Base-by-base conservation (phyloP, 805 yeast genomes). In the Priceomyces fermenticarens region DNA sequence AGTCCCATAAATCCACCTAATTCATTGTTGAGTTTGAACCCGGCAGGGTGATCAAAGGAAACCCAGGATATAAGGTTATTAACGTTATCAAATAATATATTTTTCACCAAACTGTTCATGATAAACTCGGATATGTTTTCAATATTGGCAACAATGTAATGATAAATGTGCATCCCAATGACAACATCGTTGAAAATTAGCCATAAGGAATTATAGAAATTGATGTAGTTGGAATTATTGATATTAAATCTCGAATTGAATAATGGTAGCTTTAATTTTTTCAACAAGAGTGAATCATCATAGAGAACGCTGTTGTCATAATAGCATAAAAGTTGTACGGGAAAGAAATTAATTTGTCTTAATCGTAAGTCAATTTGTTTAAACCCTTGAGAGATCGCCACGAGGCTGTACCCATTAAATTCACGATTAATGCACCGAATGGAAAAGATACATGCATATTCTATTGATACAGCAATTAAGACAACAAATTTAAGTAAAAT, bases 141-240 rank as follows among this genome's bases (percentile, higher is more conserved):
- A 0, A 50, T 57, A 43, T 63, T 58, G 39, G 64, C 66, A 4
- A 68, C 76, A 16, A 63, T 51, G 3, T 83, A 43, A 1, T 76
- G 48, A 9, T 79, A 67, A 0, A 83, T 74, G 0, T 86, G 46
- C 7, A 78, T 54, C 0, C 99, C 99, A 28, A 90, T 58, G 1
- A 90, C 70, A 5, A 86, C 57, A 58, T 93, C 99, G 58, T 93
- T 91, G 3, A 81, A 60, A 0, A 88, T 82, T 12, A 93, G 67
- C 98, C 98, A 93, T 1, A 90, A 46, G 1, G 90, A 83, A 54
- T 95, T 95, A 67, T 88, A 88, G 45, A 91, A 78, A 43, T 83
- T 72, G 52, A 86, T 85, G 52, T 85, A 86, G 55, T 84, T 67
- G 32, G 75, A 68, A 45, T 70, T 70, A 43, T 67, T 62, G 47